Evolutionary conservation across 129 eudicot genomes (phyloP).

Genomic region (Tagetes erecta): DNA sequence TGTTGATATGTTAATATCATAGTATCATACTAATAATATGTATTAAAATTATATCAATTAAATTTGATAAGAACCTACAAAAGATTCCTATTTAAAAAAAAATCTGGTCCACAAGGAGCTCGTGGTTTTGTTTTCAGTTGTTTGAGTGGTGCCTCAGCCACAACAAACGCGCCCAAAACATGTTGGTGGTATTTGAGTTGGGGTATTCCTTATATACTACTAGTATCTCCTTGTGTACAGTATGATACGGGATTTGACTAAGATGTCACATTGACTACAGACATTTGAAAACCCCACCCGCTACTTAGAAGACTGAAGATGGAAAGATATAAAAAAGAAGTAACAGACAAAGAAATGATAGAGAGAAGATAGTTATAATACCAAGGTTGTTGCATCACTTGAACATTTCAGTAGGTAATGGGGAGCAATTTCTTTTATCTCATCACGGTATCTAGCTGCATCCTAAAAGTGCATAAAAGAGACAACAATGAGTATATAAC

Average conservation of each 20-base stretch:
- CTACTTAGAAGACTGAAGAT: neutral
- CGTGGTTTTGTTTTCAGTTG: neutral
- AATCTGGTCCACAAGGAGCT: neutral
- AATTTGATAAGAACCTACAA: neutral
- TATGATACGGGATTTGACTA: neutral
- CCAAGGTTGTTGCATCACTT: constrained; percentile 98
- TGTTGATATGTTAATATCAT: neutral
- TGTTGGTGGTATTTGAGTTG: neutral
- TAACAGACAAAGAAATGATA: neutral
- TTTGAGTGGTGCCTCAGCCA: neutral
- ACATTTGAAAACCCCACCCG: neutral
- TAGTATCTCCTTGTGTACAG: neutral
- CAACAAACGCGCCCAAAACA: neutral
- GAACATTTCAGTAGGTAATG: constrained; percentile 84
- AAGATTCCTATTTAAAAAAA: neutral
- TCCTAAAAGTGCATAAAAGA: constrained; percentile 49
- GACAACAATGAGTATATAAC: neutral
- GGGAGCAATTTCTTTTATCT: constrained; percentile 86
- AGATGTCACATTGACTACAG: neutral
- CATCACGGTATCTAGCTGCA: constrained; percentile 86
- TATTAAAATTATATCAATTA: neutral
- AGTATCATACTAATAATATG: neutral
- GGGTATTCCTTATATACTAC: neutral
- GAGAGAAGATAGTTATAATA: constrained; percentile 31
- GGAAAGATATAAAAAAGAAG: neutral